Percentiles rank a stretch among this genome's conserved stretches.
Evolutionary conservation across 352 stramenopile species (phyloP).

Genomic region (Globisporangium echinulatum): DNA sequence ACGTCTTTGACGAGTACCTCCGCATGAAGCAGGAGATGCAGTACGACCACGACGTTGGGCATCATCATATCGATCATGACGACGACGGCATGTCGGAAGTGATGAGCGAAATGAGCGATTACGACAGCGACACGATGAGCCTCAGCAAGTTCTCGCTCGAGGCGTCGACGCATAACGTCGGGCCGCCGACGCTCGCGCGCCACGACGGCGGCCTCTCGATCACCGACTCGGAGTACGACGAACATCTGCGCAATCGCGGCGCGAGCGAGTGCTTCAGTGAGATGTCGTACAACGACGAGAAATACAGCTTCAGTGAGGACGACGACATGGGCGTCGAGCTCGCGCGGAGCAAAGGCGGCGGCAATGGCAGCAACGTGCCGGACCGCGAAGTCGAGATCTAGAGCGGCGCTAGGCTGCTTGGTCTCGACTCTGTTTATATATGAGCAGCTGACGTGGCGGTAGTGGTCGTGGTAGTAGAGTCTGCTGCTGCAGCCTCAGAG

Average conservation of each 20-base stretch:
- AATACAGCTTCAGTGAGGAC: constrained; percentile 62
- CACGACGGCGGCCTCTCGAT: constrained; percentile 43
- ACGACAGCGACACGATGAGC: constrained; percentile 46
- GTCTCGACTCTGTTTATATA: constrained; percentile 1
- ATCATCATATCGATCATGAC: no score
- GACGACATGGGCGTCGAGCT: constrained; percentile 26
- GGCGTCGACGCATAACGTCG: constrained; percentile 28
- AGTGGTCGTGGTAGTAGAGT: no score
- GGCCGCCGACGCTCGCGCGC: constrained; percentile 8
- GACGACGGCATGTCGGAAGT: constrained; percentile 36
- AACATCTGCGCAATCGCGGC: constrained; percentile 35
- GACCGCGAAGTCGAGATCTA: constrained; percentile 71
- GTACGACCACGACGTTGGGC: constrained; percentile 25
- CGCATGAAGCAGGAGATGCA: constrained; percentile 78
- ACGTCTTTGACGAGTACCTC: constrained; percentile 70
- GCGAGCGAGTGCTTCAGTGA: constrained; percentile 71
- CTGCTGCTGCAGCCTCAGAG: neutral
- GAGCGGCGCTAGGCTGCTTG: neutral
- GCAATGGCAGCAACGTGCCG: constrained; percentile 10
- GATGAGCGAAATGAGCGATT: constrained; percentile 59
- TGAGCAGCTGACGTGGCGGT: neutral
- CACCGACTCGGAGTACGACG: constrained; percentile 64
- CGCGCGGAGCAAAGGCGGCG: constrained; percentile 21
- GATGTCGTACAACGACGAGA: constrained; percentile 82
- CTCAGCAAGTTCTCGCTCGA: constrained; percentile 48